A percentile compares a stretch with the other conserved stretches of the same genome.
These are phyloP conservation scores for Hirschfeldia incana DNA, from an alignment of 345 rosid species.

Conservation along the genomic window DNA sequence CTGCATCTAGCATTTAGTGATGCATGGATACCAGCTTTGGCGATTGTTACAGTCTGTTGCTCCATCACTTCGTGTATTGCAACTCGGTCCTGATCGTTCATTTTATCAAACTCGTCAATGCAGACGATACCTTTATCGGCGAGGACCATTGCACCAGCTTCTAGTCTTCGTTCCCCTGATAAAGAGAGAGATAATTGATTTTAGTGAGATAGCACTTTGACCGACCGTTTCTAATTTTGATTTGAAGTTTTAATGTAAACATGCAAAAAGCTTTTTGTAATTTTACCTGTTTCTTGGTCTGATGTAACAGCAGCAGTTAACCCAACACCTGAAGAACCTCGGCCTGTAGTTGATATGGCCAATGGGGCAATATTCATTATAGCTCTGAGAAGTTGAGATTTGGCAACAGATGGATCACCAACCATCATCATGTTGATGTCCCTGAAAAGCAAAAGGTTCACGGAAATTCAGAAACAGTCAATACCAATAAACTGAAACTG, in stretches of 20 bases:
- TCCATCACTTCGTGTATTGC: slow-evolving; percentile 99
- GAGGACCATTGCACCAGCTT: slow-evolving; percentile 99
- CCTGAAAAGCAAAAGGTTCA: slow-evolving; percentile 45
- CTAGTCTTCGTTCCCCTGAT: slow-evolving; percentile 95
- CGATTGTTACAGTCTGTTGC: slow-evolving; percentile 98
- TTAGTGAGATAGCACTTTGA: slow-evolving; percentile 8
- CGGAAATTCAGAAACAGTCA: neutral
- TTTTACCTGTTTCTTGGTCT: slow-evolving; percentile 96
- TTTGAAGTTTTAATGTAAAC: neutral
- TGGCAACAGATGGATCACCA: slow-evolving; percentile 99
- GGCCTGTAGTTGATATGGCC: slow-evolving; percentile 98
- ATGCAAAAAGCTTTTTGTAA: neutral
- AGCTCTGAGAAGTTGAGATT: slow-evolving; percentile 96
- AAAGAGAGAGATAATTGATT: slow-evolving; percentile 3
- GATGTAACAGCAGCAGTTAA: slow-evolving; percentile 99
- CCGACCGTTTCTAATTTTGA: neutral
- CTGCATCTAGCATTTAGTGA: slow-evolving; percentile 97
- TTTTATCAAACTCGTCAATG: slow-evolving; percentile 98
- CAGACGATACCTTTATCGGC: slow-evolving; percentile 97
- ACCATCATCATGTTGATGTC: slow-evolving; percentile 99
- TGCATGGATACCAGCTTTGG: slow-evolving; percentile 99
- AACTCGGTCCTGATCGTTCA: slow-evolving; percentile 98
- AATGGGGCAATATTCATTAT: slow-evolving; percentile 98
- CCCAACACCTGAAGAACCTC: slow-evolving; percentile 99
- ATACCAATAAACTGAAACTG: slow-evolving; percentile 12